phyloP scores from a whole-genome alignment of 2,329 filamentous ascomycete genomes.

The Lachnellula occidentalis region DNA sequence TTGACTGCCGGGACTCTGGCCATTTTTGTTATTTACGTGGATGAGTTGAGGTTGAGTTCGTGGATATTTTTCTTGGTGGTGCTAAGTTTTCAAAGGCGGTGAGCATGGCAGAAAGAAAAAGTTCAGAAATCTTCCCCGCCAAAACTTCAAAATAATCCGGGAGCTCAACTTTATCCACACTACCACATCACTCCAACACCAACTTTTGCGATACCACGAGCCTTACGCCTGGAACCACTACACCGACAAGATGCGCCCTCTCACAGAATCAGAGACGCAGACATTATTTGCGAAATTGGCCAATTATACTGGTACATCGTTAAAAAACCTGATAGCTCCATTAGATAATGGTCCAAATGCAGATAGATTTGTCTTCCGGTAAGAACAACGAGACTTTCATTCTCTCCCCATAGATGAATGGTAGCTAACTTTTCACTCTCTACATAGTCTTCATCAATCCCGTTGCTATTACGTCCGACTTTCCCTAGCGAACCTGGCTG shows the following conservation, averaged over 20 bases:
- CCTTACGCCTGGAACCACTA: background rate
- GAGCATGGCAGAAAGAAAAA: conserved; percentile 19
- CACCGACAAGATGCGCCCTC: conserved; percentile 58
- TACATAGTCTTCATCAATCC: conserved; percentile 56
- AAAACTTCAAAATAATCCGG: conserved; percentile 9
- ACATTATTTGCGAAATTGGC: conserved; percentile 89
- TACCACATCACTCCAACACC: background rate
- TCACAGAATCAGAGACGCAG: conserved; percentile 74
- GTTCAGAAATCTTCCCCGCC: conserved; percentile 23
- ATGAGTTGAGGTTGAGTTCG: background rate
- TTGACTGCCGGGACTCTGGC: conserved; percentile 38
- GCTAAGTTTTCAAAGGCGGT: conserved; percentile 19
- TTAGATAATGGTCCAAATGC: conserved; percentile 60
- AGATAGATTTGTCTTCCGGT: conserved; percentile 79
- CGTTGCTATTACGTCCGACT: conserved; percentile 90
- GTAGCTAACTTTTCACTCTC: no score
- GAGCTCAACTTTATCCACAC: background rate
- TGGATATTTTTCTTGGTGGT: background rate
- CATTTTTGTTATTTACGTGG: conserved; percentile 20
- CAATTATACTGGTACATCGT: conserved; percentile 81
- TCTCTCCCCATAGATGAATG: no score
- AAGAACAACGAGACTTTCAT: no score
- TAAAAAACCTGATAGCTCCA: conserved; percentile 78
- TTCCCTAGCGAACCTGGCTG: conserved; percentile 85
- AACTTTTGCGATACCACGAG: background rate